A percentile compares a stretch with the other conserved stretches of the same genome.
phyloP scores from a whole-genome alignment of 306 rosid genomes.

The Cajanus cajan region DNA sequence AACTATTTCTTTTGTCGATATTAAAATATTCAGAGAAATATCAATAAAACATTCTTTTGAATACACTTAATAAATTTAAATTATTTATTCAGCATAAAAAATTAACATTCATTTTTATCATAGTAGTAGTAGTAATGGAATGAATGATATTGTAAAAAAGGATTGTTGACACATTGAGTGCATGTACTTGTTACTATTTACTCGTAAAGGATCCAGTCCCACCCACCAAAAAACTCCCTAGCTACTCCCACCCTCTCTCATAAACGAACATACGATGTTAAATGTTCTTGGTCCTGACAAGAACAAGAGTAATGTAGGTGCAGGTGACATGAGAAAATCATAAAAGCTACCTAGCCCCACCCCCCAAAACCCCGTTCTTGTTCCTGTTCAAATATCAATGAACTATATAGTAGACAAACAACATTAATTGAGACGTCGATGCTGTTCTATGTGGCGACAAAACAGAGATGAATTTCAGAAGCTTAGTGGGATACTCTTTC shows the following conservation, averaged over 20 bases:
- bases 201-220: not conserved
- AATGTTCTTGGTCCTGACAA: conserved; percentile 1
- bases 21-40: no score
- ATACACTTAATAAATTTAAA: no score
- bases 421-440: conserved; percentile 27
- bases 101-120: no score
- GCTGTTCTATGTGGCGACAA: conserved; percentile 37
- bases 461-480: conserved; percentile 26
- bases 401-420: conserved; percentile 2
- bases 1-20: no score
- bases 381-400: conserved; percentile 22
- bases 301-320: not conserved
- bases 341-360: not conserved
- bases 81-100: no score
- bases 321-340: conserved; percentile 11
- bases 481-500: conserved; percentile 36
- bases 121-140: no score
- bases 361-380: conserved; percentile 8
- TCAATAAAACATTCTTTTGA: no score
- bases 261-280: not conserved
- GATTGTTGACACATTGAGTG: no score
- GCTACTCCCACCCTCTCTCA: not conserved
- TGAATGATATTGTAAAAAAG: no score
- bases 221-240: not conserved
- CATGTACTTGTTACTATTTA: no score